A percentile compares a stretch with the other conserved stretches of the same genome.
phyloP scores from a whole-genome alignment of 345 rosid species.

The Eucalyptus dawsonii region DNA sequence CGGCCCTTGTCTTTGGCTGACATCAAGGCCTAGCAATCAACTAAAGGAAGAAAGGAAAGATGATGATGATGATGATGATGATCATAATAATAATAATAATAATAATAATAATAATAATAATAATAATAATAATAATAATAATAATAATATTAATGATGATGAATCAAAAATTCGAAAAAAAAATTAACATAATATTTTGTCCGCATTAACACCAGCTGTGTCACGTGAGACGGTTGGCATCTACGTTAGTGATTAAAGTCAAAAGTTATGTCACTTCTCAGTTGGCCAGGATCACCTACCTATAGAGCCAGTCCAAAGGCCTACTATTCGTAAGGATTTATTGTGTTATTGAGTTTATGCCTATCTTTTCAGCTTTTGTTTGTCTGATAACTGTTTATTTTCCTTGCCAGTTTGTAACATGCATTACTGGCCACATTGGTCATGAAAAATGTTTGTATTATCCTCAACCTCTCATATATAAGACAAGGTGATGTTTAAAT shows the following conservation, averaged over 20 bases:
- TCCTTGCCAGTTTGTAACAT: not conserved
- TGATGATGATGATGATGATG: too few relatives aligned
- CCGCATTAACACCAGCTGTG: rapidly evolving
- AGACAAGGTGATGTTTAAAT: not conserved
- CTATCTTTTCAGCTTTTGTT: not conserved
- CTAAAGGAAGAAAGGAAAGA: not conserved
- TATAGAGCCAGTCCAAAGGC: too few relatives aligned
- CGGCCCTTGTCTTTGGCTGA: not conserved
- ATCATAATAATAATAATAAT: too few relatives aligned
- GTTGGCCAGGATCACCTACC: too few relatives aligned
- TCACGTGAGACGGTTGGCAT: rapidly evolving
- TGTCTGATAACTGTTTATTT: not conserved
- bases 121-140: too few relatives aligned
- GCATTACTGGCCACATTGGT: not conserved
- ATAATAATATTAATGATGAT: too few relatives aligned
- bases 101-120: too few relatives aligned
- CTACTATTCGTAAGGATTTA: not conserved
- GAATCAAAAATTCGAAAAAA: too few relatives aligned
- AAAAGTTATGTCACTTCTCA: not conserved
- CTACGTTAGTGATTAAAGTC: not conserved
- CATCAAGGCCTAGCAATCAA: not conserved
- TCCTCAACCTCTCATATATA: not conserved
- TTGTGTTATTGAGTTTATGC: not conserved
- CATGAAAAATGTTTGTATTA: not conserved
- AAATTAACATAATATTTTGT: not conserved